Evolutionary conservation across 192 early-diverging fungal species (phyloP).

Genomic region (Geosiphon pyriformis): DNA sequence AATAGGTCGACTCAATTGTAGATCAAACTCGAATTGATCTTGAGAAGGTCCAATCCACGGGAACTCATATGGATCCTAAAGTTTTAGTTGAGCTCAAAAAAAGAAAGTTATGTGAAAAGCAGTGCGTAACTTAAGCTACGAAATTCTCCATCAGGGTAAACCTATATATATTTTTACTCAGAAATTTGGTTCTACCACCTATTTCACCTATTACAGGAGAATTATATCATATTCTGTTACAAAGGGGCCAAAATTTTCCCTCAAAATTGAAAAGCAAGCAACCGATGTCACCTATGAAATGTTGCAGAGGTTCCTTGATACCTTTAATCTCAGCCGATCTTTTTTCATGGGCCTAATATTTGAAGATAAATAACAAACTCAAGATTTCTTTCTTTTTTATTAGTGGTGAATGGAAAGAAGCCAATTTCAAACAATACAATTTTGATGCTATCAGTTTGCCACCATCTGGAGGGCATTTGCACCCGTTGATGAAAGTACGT

Average conservation of each 20-base stretch:
- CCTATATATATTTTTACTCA: no score
- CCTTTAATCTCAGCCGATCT: no score
- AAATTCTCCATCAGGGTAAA: no score
- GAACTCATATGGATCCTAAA: conserved; percentile 55
- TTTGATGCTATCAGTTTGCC: conserved; percentile 84
- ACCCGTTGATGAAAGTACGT: conserved; percentile 98
- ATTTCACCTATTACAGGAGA: conserved; percentile 65
- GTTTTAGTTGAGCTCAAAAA: conserved; percentile 73
- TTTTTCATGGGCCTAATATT: no score
- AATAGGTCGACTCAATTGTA: conserved; percentile 64
- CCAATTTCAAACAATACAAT: conserved; percentile 98
- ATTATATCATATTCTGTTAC: conserved; percentile 72
- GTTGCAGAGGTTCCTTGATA: conserved; percentile 56
- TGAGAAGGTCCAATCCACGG: conserved; percentile 57
- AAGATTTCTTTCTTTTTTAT: conserved; percentile 16
- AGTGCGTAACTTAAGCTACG: conserved; percentile 53
- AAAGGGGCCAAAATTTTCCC: conserved; percentile 88
- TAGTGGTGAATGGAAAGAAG: conserved; percentile 89
- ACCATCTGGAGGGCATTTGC: conserved; percentile 82
- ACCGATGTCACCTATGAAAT: conserved; percentile 94
- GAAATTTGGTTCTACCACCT: no score
- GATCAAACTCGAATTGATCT: conserved; percentile 82
- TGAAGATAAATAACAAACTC: no score
- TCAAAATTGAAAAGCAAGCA: conserved; percentile 78
- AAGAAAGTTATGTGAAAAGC: conserved; percentile 64